Percentiles rank a stretch among this genome's conserved stretches.
Conservation (phyloP, 768 basidiomycete genomes). For the Suillus plorans region DNA sequence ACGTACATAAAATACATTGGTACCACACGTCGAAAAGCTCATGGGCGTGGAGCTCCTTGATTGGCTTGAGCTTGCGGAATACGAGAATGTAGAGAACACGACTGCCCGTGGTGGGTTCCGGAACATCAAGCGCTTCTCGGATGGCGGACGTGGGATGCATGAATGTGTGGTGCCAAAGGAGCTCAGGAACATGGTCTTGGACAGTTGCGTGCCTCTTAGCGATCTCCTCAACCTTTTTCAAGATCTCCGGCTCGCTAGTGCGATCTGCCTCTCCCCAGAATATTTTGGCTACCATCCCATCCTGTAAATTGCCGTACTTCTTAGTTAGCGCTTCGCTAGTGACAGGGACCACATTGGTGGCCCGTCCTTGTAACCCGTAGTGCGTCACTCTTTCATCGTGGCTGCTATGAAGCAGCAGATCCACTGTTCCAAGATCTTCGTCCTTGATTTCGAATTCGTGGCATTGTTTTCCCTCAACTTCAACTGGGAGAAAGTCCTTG, state of each 20-base stretch:
- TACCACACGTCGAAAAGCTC: background rate
- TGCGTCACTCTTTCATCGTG: background rate
- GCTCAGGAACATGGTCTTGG: background rate
- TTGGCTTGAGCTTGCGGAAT: background rate
- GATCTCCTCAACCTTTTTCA: background rate
- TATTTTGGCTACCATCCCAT: background rate
- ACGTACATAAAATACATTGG: background rate
- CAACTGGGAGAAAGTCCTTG: background rate
- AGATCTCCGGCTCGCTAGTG: background rate
- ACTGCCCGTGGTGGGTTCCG: background rate
- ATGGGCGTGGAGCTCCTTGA: background rate
- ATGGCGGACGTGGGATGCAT: background rate
- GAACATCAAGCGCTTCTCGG: background rate
- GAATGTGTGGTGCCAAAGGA: background rate
- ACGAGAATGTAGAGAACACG: background rate
- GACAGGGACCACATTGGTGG: constrained; percentile 2
- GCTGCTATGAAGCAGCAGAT: background rate
- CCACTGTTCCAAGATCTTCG: background rate
- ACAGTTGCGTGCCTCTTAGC: background rate
- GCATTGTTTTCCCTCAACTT: background rate
- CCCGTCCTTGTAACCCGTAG: background rate
- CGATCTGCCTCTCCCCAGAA: background rate
- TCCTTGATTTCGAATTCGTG: background rate
- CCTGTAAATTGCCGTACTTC: background rate
- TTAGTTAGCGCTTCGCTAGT: background rate